phyloP scores from a whole-genome alignment of 805 yeast species.

The Cyberlindnera xishuangbannaensis region DNA sequence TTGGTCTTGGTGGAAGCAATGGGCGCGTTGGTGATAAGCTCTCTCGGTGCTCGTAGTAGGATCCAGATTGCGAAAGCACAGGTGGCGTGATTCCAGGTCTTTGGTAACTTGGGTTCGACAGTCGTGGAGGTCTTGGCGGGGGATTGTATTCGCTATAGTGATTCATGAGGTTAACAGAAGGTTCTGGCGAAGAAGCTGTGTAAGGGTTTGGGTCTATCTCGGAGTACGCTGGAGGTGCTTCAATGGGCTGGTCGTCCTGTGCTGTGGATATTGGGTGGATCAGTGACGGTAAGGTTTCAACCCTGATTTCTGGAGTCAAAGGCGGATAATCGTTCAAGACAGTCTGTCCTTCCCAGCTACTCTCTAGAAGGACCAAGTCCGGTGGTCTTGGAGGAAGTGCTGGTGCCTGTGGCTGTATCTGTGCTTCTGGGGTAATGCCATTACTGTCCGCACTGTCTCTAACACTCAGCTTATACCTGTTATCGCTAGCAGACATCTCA shows the following conservation, averaged over 20 bases:
- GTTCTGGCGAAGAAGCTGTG: conserved; percentile 2
- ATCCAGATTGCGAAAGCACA: too few relatives aligned
- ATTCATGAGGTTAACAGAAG: neutral
- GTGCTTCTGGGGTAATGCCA: too few relatives aligned
- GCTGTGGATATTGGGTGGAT: conserved; percentile 1
- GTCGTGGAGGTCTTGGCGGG: conserved; percentile 2
- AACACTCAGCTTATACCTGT: too few relatives aligned
- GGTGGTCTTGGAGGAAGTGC: neutral
- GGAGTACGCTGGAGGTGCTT: conserved; percentile 34
- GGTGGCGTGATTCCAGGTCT: too few relatives aligned
- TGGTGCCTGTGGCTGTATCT: too few relatives aligned
- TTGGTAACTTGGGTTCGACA: too few relatives aligned
- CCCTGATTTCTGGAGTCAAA: conserved; percentile 4
- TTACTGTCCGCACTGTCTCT: too few relatives aligned
- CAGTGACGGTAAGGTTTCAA: neutral
- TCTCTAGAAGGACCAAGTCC: neutral
- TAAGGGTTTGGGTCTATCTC: conserved; percentile 24
- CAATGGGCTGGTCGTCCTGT: conserved; percentile 13
- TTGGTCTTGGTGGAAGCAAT: conserved; percentile 2
- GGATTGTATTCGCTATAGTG: neutral
- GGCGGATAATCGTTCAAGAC: neutral
- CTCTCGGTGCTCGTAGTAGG: too few relatives aligned
- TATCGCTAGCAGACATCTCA: too few relatives aligned
- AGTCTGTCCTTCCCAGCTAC: neutral
- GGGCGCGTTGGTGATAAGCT: neutral